Percentiles rank a stretch among this genome's conserved stretches.
Evolutionary conservation across 2,329 filamentous ascomycete genomes (phyloP).

Genomic region (Neurospora crassa): DNA sequence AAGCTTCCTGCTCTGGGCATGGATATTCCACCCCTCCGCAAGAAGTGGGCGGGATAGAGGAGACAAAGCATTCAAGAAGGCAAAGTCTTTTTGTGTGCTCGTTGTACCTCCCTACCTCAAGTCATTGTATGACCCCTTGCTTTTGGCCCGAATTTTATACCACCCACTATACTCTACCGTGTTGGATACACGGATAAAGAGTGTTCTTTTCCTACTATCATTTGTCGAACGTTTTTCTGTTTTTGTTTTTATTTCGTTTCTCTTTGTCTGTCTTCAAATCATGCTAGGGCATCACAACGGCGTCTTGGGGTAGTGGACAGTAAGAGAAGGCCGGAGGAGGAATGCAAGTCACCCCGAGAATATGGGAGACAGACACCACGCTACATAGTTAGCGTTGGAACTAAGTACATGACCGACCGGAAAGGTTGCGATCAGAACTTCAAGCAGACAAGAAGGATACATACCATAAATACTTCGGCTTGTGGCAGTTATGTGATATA

Average conservation of each 20-base stretch:
- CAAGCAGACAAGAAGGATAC: background rate
- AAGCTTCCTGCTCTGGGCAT: background rate
- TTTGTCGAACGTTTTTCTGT: background rate
- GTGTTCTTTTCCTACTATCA: background rate
- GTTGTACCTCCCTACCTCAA: conserved; percentile 1
- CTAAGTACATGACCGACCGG: background rate
- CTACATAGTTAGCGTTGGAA: background rate
- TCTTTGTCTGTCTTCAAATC: conserved; percentile 3
- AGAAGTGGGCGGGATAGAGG: background rate
- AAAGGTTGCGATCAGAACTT: background rate
- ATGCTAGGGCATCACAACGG: background rate
- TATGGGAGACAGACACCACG: background rate
- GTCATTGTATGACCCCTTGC: background rate
- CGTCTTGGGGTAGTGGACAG: background rate
- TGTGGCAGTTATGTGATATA: no score
- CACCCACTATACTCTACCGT: background rate
- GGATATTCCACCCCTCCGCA: background rate
- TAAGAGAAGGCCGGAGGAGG: background rate
- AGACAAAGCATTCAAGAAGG: background rate
- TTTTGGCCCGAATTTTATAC: background rate
- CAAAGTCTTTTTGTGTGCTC: background rate
- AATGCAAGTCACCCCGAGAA: background rate
- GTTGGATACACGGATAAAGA: background rate
- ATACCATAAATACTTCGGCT: background rate
- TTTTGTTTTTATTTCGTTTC: background rate